Base-by-base conservation (phyloP, 371 early-diverging fungal species). In the Blyttiomyces sp. region DNA sequence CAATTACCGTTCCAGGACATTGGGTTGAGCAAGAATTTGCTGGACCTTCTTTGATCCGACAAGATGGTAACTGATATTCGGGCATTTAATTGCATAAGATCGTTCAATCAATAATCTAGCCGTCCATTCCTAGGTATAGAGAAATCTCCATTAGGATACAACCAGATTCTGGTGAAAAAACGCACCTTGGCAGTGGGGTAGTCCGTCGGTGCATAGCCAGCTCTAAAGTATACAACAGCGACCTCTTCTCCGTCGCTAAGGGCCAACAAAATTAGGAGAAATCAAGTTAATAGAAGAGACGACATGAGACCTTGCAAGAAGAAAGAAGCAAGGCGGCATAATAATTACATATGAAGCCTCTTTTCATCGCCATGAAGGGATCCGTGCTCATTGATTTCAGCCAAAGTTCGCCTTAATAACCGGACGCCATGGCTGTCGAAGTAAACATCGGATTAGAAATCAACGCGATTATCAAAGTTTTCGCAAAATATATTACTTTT, bases 41-140 rank as follows among this genome's bases (percentile, higher is more conserved):
- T 98, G 97, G 4, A 96, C 84, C 66, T 98, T 98, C 69, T 98
- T 98, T 27, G 92, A 83, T 9, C 98, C 98, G 0, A 88, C 91
- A n/a, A 98, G 73, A 51, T 96, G 97, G 63, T 95, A 94, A 0
- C 91, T 90, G 13, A 92, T 77, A 19, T 83, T 89, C 28, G 97
- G 98, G 60, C 94, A 93, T 57, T 95, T 91, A 59, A 96, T 86
- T 0, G 95, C 79, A 24, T 82, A 63, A 0, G 94, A 92, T 19
- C 80, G 79, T 64, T 98, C 98, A 3, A 94, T 73, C 52, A 86
- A 68, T 49, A 88, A 73, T 48, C 97, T 74, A 1, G 90, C 94
- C 6, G 82, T 77, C 97, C 97, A 96, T 77, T 93, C 93, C 80
- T 84, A 31, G 39, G 27, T 44, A 21, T 49, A 19, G 24, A n/a